phyloP scores from a whole-genome alignment of 768 basidiomycete genomes.

The Rhodocollybia butyracea region DNA sequence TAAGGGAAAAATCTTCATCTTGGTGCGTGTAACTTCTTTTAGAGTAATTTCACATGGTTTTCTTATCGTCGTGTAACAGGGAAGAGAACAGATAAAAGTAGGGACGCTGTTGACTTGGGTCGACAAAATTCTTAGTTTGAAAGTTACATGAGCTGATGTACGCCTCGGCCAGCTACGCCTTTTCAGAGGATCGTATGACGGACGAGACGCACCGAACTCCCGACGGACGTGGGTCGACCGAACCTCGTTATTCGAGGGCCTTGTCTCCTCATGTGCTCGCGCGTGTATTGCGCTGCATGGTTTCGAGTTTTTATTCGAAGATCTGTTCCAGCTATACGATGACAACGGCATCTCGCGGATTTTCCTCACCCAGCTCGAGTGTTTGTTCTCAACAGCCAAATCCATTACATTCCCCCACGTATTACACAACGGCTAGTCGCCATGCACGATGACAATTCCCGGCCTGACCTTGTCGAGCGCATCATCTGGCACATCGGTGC shows the following conservation, averaged over 20 bases:
- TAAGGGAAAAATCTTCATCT: slow-evolving; percentile 86
- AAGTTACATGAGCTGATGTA: slow-evolving; percentile 81
- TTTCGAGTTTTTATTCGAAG: slow-evolving; percentile 88
- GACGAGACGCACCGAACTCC: slow-evolving; percentile 81
- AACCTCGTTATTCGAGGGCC: slow-evolving; percentile 83
- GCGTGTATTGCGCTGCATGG: slow-evolving; percentile 81
- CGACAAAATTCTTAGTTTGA: slow-evolving; percentile 78
- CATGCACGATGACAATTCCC: slow-evolving; percentile 67
- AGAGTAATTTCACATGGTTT: slow-evolving; percentile 5
- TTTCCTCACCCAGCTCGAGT: slow-evolving; percentile 79
- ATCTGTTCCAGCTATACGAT: slow-evolving; percentile 88
- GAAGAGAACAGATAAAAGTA: slow-evolving; percentile 63
- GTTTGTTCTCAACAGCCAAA: slow-evolving; percentile 71
- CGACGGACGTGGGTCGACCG: slow-evolving; percentile 92
- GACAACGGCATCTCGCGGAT: slow-evolving; percentile 80
- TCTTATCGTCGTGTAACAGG: slow-evolving; percentile 36
- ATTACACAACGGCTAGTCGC: slow-evolving; percentile 84
- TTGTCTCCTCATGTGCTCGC: slow-evolving; percentile 73
- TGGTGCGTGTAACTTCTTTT: slow-evolving; percentile 53
- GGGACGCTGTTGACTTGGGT: slow-evolving; percentile 94
- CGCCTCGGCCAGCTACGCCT: slow-evolving; percentile 86
- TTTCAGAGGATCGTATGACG: slow-evolving; percentile 92
- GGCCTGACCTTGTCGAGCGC: slow-evolving; percentile 76
- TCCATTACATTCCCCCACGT: slow-evolving; percentile 77
- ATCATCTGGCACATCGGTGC: slow-evolving; percentile 98